Base-by-base conservation (phyloP, 148 eudicot species). In the Selenicereus undatus region DNA sequence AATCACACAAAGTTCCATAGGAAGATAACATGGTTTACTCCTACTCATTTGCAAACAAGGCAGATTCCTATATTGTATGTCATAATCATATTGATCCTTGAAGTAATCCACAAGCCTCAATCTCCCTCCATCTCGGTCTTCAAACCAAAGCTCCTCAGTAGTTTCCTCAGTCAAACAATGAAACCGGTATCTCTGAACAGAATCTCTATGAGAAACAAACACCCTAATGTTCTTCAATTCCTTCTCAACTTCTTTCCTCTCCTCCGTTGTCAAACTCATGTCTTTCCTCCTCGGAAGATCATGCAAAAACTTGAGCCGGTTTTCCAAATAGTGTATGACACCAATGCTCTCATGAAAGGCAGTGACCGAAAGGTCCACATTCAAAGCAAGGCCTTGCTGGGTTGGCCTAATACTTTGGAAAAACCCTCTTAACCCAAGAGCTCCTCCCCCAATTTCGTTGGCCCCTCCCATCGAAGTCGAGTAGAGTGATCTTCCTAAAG, bases 281-380 rank as follows among this genome's bases (percentile, higher is more conserved):
- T 86, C 87, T 82, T 84, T 91, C 48, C 73, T 89, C 30, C 82
- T 81, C 17, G 83, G 79, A 77, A 93, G 83, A 80, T 93, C 90
- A 7, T 85, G 87, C 45, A 95, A 82, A 85, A 85, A 92, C 79
- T 88, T 89, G 18, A 95, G 52, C 35, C 93, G 89, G 80, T 92
- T 95, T 79, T 88, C 89, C 81, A 95, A 87, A 77, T 91, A 95
- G 56, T 88, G 79, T 74, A 95, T 85, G 79, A 93, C 90, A 2
- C 97, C 97, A 8, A 91, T 91, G 74, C 97, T 90, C 86, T 95
- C 98, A 29, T 95, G 97, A 82, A 95, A 95, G 62, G 98, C 97
- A 6, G 97, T 93, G 39, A 95, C 98, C 0, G 98, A 92, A 45
- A 91, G 88, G 77, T 95, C 97, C 10, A 95, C 86, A 84, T 95